Base-by-base conservation (phyloP, 2,329 filamentous ascomycete species). In the Graphilbum sp. region DNA sequence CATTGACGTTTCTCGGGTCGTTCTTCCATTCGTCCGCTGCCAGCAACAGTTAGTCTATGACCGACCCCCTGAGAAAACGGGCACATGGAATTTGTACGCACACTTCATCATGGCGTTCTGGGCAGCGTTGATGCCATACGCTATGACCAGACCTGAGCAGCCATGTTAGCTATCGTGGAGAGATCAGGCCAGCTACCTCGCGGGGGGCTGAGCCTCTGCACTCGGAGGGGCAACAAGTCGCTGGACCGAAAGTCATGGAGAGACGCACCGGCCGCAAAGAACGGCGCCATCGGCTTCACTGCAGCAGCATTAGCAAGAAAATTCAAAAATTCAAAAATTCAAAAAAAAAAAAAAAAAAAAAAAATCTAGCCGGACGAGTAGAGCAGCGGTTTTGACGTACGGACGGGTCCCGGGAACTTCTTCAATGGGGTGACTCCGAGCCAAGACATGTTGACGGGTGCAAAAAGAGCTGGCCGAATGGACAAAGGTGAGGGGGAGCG, bases 261-360 rank as follows among this genome's bases (percentile, higher is more conserved):
- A n/a, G n/a, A n/a, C 82, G 58, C 90, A 94, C 88, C 86, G 60
- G 88, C 88, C 62, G 72, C 70, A 71, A 87, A 90, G 75, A 96
- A 96, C 52, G 88, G 88, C 61, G 75, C 76, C 78, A 92, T 78
- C 53, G 88, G 86, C 71, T 75, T 74, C 67, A 84, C 88, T 96
- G 57, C 59, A 19, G 2, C 17, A 17, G 5, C 3, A 37, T 41
- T 36, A 46, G 37, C 32, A 23, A 32, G 11, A 23, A 6, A 11
- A 16, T 23, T 20, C 6, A 24, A 34, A 45, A 54, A 53, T 52
- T 45, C 53, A 47, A 46, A 32, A 52, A 35, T 32, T 36, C 30
- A 39, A 34, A 32, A 40, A 39, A 41, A 49, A 52, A 62, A 65
- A 60, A 56, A 39, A 34, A 32, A 40, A 39, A 41, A 49, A 52